Conservation (phyloP, 495 filamentous ascomycete genomes). For the Aspergillus ellipticus region DNA sequence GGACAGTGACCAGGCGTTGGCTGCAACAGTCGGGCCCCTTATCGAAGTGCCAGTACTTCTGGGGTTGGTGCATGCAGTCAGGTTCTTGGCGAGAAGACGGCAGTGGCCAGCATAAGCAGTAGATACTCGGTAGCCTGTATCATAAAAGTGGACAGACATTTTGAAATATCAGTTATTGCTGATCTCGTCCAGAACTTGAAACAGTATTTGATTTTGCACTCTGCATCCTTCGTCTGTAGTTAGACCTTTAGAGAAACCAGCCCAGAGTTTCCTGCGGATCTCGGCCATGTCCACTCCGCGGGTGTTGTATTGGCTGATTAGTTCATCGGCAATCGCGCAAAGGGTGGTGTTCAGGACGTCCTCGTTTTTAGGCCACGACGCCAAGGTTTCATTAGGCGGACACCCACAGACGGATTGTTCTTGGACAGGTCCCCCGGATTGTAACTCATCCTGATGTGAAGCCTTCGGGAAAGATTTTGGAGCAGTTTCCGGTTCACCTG, state of each 20-base stretch:
- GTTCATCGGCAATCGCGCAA: constrained; percentile 38
- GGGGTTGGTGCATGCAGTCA: constrained; percentile 74
- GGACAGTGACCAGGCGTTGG: constrained; percentile 77
- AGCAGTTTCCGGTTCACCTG: neutral
- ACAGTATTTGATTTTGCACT: constrained; percentile 41
- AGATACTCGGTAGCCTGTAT: neutral
- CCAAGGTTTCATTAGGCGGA: constrained; percentile 9
- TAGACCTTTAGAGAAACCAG: constrained; percentile 31
- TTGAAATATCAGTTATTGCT: constrained; percentile 24
- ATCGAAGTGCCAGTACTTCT: constrained; percentile 89
- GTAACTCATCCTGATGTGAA: neutral
- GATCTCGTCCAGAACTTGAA: constrained; percentile 44
- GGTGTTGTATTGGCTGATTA: constrained; percentile 39
- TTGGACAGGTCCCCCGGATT: neutral
- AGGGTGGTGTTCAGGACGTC: constrained; percentile 39
- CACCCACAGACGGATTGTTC: constrained; percentile 31
- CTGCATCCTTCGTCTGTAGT: constrained; percentile 35
- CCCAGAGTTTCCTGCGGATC: constrained; percentile 33
- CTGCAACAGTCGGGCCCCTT: constrained; percentile 85
- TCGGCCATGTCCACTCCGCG: constrained; percentile 33
- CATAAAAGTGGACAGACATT: neutral
- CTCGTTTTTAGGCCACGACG: constrained; percentile 19
- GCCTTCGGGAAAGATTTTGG: neutral
- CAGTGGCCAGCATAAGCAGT: constrained; percentile 14
- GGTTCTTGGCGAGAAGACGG: constrained; percentile 44